Base-by-base conservation (phyloP, 345 rosid genomes). In the Noccaea bulbosa region DNA sequence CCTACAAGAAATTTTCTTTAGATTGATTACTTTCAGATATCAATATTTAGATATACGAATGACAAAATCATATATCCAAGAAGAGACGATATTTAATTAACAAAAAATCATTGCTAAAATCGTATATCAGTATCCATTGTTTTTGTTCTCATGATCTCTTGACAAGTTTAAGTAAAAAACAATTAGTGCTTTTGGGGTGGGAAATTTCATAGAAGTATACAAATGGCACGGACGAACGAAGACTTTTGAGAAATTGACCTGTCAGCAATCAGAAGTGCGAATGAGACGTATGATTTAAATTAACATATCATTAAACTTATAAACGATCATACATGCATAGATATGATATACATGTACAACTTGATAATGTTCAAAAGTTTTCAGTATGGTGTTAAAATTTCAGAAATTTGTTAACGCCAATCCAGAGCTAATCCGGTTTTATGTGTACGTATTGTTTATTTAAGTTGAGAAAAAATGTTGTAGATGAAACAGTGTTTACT, bases 191-290 rank as follows among this genome's bases (percentile, higher is more conserved):
- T 44, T 62, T n/a, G 41, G 5, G 15, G 15, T 62, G 14, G 45
- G 30, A 64, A 64, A 56, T 48, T 64, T 46, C 67, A 47, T 7
- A 22, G 32, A 59, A 63, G 9, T 63, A 10, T 63, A 47, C 12
- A 63, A 63, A 63, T 48, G 45, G 69, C 8, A 35, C 3, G 32
- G 34, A 63, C 45, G 37, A 35, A 34, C 3, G 68, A 46, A 48
- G 14, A 46, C 35, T 35, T 34, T 48, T 16, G 6, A 11, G 17
- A 40, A 40, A 59, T 22, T n/a, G 58, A 8, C 37, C 4, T 8
- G 45, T 7, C 43, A 64, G 47, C 43, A 48, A 34, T 64, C 17
- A 34, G 44, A 34, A 49, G 2, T 49, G 46, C 16, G 22, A 50
- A 22, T 65, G 22, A 37, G 4, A 27, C 4, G 30, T 27, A 27